Conservation (phyloP, 2,329 filamentous ascomycete species). For the Neonectria coccinea region DNA sequence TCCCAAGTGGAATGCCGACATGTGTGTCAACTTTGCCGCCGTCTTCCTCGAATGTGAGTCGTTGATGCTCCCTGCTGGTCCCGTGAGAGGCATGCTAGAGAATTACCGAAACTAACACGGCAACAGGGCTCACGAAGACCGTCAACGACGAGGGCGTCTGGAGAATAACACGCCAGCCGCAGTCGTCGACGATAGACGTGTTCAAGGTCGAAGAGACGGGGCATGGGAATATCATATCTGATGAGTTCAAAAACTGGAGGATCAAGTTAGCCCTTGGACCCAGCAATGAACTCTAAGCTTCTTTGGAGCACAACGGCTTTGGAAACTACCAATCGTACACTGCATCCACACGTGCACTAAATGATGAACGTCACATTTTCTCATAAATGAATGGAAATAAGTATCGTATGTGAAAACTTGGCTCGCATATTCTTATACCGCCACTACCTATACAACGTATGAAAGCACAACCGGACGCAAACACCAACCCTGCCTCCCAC, state of each 20-base stretch:
- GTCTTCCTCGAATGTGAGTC: constrained; percentile 79
- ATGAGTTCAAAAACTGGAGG: constrained; percentile 82
- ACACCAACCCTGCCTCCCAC: constrained; percentile 30
- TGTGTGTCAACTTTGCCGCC: constrained; percentile 91
- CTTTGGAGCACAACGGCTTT: neutral
- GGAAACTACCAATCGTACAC: neutral
- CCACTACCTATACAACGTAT: constrained; percentile 20
- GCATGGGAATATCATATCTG: constrained; percentile 79
- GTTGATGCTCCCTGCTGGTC: neutral
- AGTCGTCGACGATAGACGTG: constrained; percentile 76
- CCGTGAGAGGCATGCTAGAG: neutral
- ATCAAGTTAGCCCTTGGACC: constrained; percentile 63
- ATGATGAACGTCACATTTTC: neutral
- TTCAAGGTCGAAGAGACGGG: constrained; percentile 77
- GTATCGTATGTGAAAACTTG: neutral
- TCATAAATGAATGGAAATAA: neutral
- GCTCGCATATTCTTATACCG: constrained; percentile 5
- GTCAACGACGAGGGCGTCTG: constrained; percentile 82
- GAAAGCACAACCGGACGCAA: constrained; percentile 20
- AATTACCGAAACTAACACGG: constrained; percentile 31
- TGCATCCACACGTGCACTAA: neutral
- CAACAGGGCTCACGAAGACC: constrained; percentile 70
- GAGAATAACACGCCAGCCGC: constrained; percentile 77
- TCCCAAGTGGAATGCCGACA: constrained; percentile 87
- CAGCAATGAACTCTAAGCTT: constrained; percentile 28